These are phyloP conservation scores for Aspergillus neoniger DNA, from an alignment of 2,329 filamentous ascomycete genomes.

Conservation along the genomic window DNA sequence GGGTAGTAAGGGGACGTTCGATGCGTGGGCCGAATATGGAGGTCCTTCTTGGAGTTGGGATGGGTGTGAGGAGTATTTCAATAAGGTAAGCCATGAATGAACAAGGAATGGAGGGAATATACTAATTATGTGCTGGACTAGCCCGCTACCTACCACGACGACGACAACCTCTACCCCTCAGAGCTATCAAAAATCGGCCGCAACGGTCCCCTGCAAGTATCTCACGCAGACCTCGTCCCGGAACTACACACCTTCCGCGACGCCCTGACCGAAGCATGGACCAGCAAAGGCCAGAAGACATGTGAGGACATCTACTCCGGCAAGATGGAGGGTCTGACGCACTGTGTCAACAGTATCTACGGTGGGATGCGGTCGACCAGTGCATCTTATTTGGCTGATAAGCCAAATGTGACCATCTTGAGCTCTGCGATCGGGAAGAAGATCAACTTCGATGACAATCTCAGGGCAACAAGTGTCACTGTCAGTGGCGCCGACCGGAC, in stretches of 20 bases:
- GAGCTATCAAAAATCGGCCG: constrained; percentile 1
- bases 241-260: constrained; percentile 3
- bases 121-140: neutral
- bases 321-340: constrained; percentile 1
- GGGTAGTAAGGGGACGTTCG: constrained; percentile 1
- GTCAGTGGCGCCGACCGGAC: neutral
- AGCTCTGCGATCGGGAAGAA: neutral
- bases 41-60: constrained; percentile 1
- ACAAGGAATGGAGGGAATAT: neutral
- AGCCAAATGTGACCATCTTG: neutral
- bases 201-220: constrained; percentile 1
- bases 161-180: neutral
- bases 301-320: constrained; percentile 3
- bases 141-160: constrained; percentile 1
- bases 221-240: neutral
- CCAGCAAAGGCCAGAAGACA: neutral
- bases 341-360: constrained; percentile 6
- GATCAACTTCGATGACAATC: neutral
- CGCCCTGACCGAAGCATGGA: neutral
- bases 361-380: neutral
- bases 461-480: neutral
- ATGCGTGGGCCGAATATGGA: constrained; percentile 1
- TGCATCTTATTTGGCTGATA: neutral
- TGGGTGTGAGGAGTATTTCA: constrained; percentile 1
- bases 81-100: neutral